Evolutionary conservation across 2,329 filamentous ascomycete species (phyloP).

Genomic region (Nothophoma quercina): DNA sequence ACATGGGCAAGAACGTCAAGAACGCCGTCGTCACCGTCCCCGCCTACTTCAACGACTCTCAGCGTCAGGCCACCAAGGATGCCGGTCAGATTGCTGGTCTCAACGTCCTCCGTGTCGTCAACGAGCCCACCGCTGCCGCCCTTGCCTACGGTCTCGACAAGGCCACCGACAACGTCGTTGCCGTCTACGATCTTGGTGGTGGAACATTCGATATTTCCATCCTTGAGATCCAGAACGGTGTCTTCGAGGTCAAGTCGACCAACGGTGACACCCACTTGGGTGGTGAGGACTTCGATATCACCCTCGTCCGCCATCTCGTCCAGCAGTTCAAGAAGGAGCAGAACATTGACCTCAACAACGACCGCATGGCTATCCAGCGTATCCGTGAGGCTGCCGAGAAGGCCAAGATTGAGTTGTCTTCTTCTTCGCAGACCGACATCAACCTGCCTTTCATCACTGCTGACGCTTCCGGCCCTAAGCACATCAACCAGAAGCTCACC

Average conservation of each 20-base stretch:
- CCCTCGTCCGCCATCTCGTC: conserved; percentile 90
- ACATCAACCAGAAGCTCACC: conserved; percentile 96
- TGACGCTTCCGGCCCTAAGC: conserved; percentile 93
- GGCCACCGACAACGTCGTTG: conserved; percentile 86
- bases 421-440: conserved; percentile 93
- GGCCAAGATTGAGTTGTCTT: conserved; percentile 98
- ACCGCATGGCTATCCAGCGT: conserved; percentile 99
- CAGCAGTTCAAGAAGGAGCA: conserved; percentile 97
- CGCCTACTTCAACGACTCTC: conserved; percentile 98
- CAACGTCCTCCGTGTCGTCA: conserved; percentile 96
- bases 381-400: conserved; percentile 99
- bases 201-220: conserved; percentile 99
- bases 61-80: conserved; percentile 98
- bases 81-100: conserved; percentile 95
- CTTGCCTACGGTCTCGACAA: conserved; percentile 97
- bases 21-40: conserved; percentile 97
- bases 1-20: conserved; percentile 88
- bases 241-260: conserved; percentile 99
- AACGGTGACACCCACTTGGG: conserved; percentile 98
- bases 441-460: conserved; percentile 99
- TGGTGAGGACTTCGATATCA: conserved; percentile 98
- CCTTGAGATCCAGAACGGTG: conserved; percentile 95
- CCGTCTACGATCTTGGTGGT: conserved; percentile 97
- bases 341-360: conserved; percentile 84
- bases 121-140: conserved; percentile 95